These are phyloP conservation scores for Nicotiana benthamiana DNA, from an alignment of 257 asterid species.

Conservation along the genomic window DNA sequence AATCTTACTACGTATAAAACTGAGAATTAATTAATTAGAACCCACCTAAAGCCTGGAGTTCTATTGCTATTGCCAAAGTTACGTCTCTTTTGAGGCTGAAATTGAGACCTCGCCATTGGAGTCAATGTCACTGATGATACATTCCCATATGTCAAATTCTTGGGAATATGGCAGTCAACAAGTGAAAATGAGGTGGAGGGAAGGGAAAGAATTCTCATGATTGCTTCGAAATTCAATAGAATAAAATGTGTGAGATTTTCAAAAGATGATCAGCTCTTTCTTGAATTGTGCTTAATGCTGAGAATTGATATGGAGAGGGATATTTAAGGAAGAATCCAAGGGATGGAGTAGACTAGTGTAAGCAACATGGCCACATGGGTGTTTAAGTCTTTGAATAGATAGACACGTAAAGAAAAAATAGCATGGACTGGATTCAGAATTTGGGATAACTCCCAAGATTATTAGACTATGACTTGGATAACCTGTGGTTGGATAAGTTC, in stretches of 20 bases:
- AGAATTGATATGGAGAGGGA: not conserved
- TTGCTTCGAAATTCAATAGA: not conserved
- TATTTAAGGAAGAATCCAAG: conserved; percentile 1
- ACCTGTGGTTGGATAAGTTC: not conserved
- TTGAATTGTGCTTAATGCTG: not conserved
- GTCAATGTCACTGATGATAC: not conserved
- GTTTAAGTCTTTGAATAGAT: not conserved
- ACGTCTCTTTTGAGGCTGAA: conserved; percentile 26
- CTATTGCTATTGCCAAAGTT: conserved; percentile 17
- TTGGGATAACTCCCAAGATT: not conserved
- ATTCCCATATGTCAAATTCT: not conserved
- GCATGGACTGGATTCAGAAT: not conserved
- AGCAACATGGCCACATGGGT: not conserved
- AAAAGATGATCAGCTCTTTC: not conserved
- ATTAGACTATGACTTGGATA: not conserved
- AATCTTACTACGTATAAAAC: not conserved
- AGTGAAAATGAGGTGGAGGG: conserved; percentile 20
- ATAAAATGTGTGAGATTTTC: not conserved
- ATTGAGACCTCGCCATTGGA: conserved; percentile 24
- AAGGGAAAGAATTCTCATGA: conserved; percentile 30
- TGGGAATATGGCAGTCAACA: not conserved
- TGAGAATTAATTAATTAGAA: not conserved
- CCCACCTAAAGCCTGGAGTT: conserved; percentile 38
- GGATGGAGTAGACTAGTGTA: not conserved
- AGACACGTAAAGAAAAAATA: not conserved